Percentiles rank a stretch among this genome's conserved stretches.
Evolutionary conservation across 768 basidiomycete genomes (phyloP).

Genomic region (Lepiota venenata): DNA sequence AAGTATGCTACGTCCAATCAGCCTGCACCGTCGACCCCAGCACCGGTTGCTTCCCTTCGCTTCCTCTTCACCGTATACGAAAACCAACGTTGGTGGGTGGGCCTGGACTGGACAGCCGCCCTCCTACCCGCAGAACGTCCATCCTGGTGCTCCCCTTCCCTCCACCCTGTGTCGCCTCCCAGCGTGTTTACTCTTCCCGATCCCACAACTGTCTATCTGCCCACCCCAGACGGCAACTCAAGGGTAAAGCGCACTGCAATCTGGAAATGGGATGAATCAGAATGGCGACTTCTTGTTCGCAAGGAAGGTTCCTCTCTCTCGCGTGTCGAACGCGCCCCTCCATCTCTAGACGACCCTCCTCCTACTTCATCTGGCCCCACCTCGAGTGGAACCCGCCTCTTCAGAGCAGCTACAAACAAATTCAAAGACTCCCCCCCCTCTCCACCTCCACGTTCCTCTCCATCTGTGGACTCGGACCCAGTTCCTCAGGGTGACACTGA

Average conservation of each 20-base stretch:
- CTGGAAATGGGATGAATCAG: constrained; percentile 90
- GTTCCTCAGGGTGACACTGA: constrained; percentile 26
- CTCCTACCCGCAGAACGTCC: constrained; percentile 88
- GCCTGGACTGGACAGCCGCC: constrained; percentile 93
- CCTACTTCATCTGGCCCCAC: constrained; percentile 25
- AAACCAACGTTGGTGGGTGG: constrained; percentile 98
- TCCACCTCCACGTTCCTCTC: not conserved
- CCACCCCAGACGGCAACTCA: constrained; percentile 43
- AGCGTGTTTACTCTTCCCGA: constrained; percentile 66
- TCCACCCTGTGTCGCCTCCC: constrained; percentile 65
- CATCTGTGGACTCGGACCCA: constrained; percentile 17
- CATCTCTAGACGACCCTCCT: constrained; percentile 36
- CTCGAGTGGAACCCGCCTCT: constrained; percentile 36
- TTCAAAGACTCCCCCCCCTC: constrained; percentile 1
- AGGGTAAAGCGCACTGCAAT: constrained; percentile 68
- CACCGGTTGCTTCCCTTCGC: constrained; percentile 47
- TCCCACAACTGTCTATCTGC: constrained; percentile 53
- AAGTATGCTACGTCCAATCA: constrained; percentile 32
- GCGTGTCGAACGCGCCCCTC: constrained; percentile 62
- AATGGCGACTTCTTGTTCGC: constrained; percentile 78
- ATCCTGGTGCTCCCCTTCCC: constrained; percentile 70
- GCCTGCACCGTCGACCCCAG: constrained; percentile 24
- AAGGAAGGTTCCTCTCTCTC: constrained; percentile 49
- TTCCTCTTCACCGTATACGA: constrained; percentile 92
- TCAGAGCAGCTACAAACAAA: constrained; percentile 47